phyloP scores from a whole-genome alignment of 805 yeast species.

The Candida bentonensis region DNA sequence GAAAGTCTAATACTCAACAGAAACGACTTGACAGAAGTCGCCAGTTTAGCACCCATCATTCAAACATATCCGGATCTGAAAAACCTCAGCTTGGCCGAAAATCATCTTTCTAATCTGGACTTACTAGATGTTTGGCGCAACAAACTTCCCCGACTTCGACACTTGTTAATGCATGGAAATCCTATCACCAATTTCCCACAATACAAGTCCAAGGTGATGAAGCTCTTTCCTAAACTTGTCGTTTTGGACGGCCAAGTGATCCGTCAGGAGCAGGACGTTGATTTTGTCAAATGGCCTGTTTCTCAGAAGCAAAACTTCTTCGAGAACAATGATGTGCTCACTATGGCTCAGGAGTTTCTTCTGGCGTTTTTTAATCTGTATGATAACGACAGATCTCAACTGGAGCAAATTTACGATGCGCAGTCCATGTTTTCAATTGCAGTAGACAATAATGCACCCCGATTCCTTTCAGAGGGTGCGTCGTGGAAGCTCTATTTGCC shows the following conservation, averaged over 20 bases:
- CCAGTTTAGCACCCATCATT: conserved; percentile 48
- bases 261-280: conserved; percentile 55
- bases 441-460: conserved; percentile 60
- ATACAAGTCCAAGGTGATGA: conserved; percentile 39
- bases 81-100: conserved; percentile 70
- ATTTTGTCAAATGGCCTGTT: conserved; percentile 19
- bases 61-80: conserved; percentile 59
- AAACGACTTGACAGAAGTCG: conserved; percentile 51
- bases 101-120: conserved; percentile 44
- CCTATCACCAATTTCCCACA: conserved; percentile 41
- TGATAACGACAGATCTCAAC: conserved; percentile 64
- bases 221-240: conserved; percentile 64
- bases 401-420: conserved; percentile 60
- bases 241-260: conserved; percentile 66
- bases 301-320: conserved; percentile 54
- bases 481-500: conserved; percentile 36
- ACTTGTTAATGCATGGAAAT: conserved; percentile 64
- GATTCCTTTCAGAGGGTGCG: conserved; percentile 11
- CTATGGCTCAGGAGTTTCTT: conserved; percentile 62
- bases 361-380: conserved; percentile 63
- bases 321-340: conserved; percentile 59
- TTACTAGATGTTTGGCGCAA: conserved; percentile 62
- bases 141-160: conserved; percentile 60
- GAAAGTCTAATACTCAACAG: conserved; percentile 41
- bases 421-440: conserved; percentile 77